A percentile compares a stretch with the other conserved stretches of the same genome.
These are phyloP conservation scores for Gaeumannomyces tritici DNA, from an alignment of 2,329 filamentous ascomycete genomes.

Conservation along the genomic window DNA sequence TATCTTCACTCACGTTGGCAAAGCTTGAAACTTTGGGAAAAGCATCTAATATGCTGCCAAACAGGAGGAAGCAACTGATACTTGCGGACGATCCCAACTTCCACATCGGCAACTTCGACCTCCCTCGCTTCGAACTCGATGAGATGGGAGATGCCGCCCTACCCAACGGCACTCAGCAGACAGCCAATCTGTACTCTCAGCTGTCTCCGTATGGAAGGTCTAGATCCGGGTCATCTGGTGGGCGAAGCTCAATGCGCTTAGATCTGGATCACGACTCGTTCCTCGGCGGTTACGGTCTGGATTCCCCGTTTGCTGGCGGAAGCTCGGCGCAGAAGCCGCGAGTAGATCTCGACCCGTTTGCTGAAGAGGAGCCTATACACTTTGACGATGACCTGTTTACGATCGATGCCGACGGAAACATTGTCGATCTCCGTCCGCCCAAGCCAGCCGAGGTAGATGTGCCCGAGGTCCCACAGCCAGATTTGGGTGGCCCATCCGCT, in stretches of 20 bases:
- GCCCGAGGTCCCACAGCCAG: neutral
- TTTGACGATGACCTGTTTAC: constrained; percentile 24
- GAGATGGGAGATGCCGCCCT: constrained; percentile 21
- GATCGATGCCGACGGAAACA: constrained; percentile 13
- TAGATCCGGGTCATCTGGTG: constrained; percentile 17
- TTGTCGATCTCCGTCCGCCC: constrained; percentile 8
- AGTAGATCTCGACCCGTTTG: constrained; percentile 30
- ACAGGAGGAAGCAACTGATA: constrained; percentile 65
- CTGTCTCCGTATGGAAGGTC: constrained; percentile 30
- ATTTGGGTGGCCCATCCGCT: neutral
- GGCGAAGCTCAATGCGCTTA: constrained; percentile 6
- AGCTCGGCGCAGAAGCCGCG: constrained; percentile 11
- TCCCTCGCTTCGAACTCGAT: constrained; percentile 47
- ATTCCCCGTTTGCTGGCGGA: constrained; percentile 8
- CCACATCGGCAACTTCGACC: constrained; percentile 47
- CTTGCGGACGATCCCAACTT: constrained; percentile 79
- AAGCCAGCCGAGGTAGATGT: neutral
- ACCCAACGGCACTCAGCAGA: constrained; percentile 24
- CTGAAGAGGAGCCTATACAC: constrained; percentile 31
- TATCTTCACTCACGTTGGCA: no score
- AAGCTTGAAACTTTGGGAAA: constrained; percentile 5
- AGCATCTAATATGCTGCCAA: neutral
- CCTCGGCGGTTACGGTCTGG: constrained; percentile 7
- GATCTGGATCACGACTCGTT: constrained; percentile 7
- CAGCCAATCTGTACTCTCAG: constrained; percentile 29